Percentiles rank a stretch among this genome's conserved stretches.
Evolutionary conservation across 805 yeast genomes (phyloP).

Genomic region (Wickerhamomyces sydowiorum): DNA sequence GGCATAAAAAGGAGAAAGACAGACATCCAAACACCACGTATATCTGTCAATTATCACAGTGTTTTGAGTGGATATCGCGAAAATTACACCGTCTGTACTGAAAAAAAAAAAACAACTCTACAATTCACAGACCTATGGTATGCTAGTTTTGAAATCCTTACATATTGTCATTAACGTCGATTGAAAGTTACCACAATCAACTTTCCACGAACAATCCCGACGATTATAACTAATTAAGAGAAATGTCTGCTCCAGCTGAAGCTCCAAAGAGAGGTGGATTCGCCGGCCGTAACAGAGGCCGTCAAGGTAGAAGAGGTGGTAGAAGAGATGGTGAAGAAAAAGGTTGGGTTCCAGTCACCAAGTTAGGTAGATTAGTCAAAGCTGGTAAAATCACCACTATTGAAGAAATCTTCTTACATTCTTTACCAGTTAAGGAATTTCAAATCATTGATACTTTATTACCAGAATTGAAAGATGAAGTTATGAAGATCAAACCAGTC

Average conservation of each 20-base stretch:
- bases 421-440: constrained; percentile 99
- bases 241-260: constrained; percentile 38
- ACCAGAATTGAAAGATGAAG: constrained; percentile 96
- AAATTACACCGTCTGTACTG: too few relatives aligned
- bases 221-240: constrained; percentile 20
- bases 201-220: constrained; percentile 50
- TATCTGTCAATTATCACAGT: not conserved
- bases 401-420: constrained; percentile 98
- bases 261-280: constrained; percentile 47
- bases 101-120: too few relatives aligned
- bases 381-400: constrained; percentile 95
- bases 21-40: constrained; percentile 5
- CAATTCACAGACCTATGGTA: too few relatives aligned
- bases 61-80: too few relatives aligned
- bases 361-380: constrained; percentile 99
- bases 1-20: too few relatives aligned
- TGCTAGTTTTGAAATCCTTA: not conserved
- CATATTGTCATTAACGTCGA: constrained; percentile 29
- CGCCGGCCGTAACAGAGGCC: constrained; percentile 54
- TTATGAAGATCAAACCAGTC: constrained; percentile 99
- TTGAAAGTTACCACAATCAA: constrained; percentile 50
- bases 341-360: constrained; percentile 99
- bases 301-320: constrained; percentile 65
- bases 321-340: constrained; percentile 89
- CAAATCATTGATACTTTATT: constrained; percentile 96